Conservation (phyloP, 2,329 filamentous ascomycete genomes). For the Alternaria brassicicola region DNA sequence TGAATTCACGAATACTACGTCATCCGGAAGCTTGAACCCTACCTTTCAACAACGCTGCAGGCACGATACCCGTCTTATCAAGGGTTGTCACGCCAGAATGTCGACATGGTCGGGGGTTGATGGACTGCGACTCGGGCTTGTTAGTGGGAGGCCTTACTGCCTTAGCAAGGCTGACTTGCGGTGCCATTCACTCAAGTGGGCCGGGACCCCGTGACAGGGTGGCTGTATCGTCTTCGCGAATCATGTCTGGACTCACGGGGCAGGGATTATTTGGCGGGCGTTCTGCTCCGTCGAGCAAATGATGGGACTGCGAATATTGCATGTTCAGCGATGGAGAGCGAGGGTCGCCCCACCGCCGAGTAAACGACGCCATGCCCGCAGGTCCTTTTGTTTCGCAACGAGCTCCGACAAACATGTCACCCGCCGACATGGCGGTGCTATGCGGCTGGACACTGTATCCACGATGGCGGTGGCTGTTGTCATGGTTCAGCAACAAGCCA, state of each 20-base stretch:
- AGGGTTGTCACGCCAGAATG: conserved; percentile 26
- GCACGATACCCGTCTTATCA: conserved; percentile 20
- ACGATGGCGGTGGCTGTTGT: conserved; percentile 6
- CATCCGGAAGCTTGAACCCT: neutral
- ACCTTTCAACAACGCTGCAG: neutral
- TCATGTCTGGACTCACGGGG: conserved; percentile 1
- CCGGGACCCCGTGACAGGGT: conserved; percentile 8
- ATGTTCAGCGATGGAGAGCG: conserved; percentile 17
- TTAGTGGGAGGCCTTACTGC: conserved; percentile 43
- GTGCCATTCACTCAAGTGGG: conserved; percentile 15
- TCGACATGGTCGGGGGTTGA: conserved; percentile 21
- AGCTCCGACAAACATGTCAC: conserved; percentile 1
- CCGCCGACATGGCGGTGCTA: conserved; percentile 9
- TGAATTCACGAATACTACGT: neutral
- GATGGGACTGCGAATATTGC: conserved; percentile 6
- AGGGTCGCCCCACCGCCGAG: conserved; percentile 7
- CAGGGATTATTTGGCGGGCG: conserved; percentile 10
- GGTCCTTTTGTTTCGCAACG: conserved; percentile 1
- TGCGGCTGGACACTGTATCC: conserved; percentile 6
- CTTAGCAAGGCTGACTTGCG: conserved; percentile 44
- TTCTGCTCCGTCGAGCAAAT: conserved; percentile 6
- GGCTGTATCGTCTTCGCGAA: conserved; percentile 5
- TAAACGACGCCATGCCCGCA: neutral
- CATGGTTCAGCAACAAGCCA: conserved; percentile 2
- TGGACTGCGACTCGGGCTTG: conserved; percentile 36